Conservation (phyloP, 208 protist genomes). For the Trypanosomatidae sp. region DNA sequence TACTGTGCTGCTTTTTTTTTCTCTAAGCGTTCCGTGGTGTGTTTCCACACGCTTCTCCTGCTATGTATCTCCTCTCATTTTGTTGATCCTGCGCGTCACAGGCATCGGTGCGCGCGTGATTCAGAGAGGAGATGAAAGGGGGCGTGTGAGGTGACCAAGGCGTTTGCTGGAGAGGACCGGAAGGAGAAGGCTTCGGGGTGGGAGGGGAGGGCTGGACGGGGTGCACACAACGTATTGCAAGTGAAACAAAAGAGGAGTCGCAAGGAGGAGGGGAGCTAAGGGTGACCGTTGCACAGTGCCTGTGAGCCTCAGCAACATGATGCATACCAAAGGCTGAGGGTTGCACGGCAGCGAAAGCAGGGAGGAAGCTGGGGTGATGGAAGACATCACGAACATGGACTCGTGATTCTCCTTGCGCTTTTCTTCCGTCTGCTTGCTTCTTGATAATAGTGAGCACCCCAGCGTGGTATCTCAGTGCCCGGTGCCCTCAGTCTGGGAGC, state of each 20-base stretch:
- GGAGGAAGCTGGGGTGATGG: background rate
- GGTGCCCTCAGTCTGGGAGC: background rate
- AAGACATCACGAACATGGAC: background rate
- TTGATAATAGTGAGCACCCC: background rate
- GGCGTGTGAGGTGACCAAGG: background rate
- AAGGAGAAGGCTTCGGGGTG: background rate
- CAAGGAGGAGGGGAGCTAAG: background rate
- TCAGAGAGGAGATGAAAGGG: background rate
- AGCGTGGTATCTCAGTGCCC: background rate
- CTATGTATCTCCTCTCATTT: background rate
- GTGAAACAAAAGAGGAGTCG: background rate
- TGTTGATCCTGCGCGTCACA: background rate
- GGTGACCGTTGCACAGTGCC: background rate
- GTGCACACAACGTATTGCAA: background rate
- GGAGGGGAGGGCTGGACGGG: background rate
- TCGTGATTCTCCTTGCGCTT: background rate
- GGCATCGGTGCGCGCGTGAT: background rate
- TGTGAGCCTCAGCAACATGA: background rate
- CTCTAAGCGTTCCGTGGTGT: background rate
- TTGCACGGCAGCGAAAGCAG: background rate
- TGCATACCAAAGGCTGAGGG: background rate
- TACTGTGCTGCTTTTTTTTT: background rate
- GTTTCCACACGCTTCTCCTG: background rate
- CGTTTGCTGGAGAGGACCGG: background rate
- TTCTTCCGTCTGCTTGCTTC: background rate